Percentiles rank a stretch among this genome's conserved stretches.
These are phyloP conservation scores for Fusarium sp. DNA, from an alignment of 2,329 filamentous ascomycete species.

Conservation along the genomic window DNA sequence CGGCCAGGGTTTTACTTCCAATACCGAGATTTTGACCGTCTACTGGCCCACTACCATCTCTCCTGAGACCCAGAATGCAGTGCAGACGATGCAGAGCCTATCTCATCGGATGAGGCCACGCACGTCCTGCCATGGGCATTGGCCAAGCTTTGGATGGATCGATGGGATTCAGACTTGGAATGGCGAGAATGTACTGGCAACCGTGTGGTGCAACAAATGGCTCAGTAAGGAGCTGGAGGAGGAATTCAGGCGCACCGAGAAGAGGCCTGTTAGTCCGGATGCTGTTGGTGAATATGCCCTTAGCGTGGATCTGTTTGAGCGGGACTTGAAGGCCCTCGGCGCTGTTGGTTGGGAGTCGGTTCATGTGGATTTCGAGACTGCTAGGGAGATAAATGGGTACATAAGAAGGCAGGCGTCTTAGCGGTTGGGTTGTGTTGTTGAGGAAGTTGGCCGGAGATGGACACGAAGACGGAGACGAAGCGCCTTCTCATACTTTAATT, in stretches of 20 bases:
- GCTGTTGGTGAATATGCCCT: not conserved
- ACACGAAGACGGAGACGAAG: not conserved
- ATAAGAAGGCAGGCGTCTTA: not conserved
- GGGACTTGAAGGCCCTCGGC: not conserved
- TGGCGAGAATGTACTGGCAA: constrained; percentile 6
- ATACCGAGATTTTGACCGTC: constrained; percentile 10
- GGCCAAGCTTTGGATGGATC: constrained; percentile 11
- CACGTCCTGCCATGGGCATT: not conserved
- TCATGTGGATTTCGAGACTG: not conserved
- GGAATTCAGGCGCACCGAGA: constrained; percentile 7
- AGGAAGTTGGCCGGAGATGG: not conserved
- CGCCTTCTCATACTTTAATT: no score
- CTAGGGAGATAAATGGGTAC: not conserved
- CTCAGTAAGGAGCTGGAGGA: constrained; percentile 2
- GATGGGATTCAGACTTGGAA: constrained; percentile 2
- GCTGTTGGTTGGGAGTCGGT: not conserved
- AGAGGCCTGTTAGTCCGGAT: not conserved
- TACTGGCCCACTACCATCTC: constrained; percentile 4
- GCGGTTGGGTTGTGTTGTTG: not conserved
- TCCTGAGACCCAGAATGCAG: constrained; percentile 4
- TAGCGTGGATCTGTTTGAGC: not conserved
- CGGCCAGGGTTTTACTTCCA: not conserved
- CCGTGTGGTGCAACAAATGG: constrained; percentile 10
- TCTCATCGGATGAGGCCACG: not conserved
- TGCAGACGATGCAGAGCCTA: not conserved